Base-by-base conservation (phyloP, 305 asterid genomes). In the Vinca major region DNA sequence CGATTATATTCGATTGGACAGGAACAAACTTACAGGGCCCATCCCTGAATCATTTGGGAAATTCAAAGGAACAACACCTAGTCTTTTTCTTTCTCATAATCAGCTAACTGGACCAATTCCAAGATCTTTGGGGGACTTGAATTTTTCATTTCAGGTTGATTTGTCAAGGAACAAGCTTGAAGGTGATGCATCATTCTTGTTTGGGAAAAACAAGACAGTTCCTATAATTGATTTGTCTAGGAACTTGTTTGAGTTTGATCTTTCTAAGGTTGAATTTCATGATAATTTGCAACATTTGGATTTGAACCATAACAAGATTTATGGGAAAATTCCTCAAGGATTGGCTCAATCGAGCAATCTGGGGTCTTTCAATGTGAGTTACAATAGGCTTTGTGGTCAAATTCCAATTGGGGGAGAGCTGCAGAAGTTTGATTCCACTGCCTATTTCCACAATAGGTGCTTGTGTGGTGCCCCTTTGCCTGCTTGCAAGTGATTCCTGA, bases 1-100 rank as follows among this genome's bases (percentile, higher is more conserved):
- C 13, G n/a, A 4, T 3, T 70, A 56, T 3, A 63, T 79, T 14
- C 26, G 66, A 10, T 19, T 82, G 14, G 82, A 79, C 55, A 66
- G 79, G 1, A 79, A 82, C 70, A 75, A 66, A 37, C 73, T 82
- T 52, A 74, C 82, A 0, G 86, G 84, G 50, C 51, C 0, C 26
- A 79, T 82, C 41, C 86, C 86, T 0, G 80, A 77, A 1, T 79
- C 84, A 13, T 79, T 82, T 14, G 82, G 82, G 17, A 65, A 19
- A 6, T 79, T 80, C 62, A 16, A 37, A 0, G 80, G 79, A 37
- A 73, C 47, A 37, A 49, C 45, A 16, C 81, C 78, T 4, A 63
- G 43, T 63, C 65, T 82, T 20, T 65, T n/a, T 43, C 77, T 82
- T 16, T 72, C 79, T 14, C 80, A 79, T 40, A 82, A 82, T 48